Evolutionary conservation across 2,329 filamentous ascomycete species (phyloP).

Genomic region (Pyrenophora teres): DNA sequence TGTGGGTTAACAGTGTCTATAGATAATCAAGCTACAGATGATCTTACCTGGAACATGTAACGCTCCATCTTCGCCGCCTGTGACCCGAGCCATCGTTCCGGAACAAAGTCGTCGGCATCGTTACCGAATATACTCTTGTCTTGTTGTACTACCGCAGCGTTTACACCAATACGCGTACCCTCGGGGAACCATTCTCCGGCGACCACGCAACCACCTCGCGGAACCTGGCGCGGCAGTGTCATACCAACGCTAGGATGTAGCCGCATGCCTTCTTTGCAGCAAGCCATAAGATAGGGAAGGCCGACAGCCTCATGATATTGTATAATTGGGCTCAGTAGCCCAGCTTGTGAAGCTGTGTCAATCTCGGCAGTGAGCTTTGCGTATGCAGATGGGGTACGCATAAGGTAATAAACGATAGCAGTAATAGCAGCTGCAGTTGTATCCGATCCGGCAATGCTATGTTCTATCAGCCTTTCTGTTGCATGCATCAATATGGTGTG

Average conservation of each 20-base stretch:
- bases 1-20: neutral
- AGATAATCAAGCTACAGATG: too few species aligned
- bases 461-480: conserved; percentile 57
- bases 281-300: conserved; percentile 74
- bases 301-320: conserved; percentile 65
- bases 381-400: conserved; percentile 64
- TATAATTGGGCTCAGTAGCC: conserved; percentile 39
- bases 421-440: conserved; percentile 75
- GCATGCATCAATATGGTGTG: neutral
- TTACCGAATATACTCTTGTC: conserved; percentile 67
- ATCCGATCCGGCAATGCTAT: conserved; percentile 9
- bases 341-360: conserved; percentile 60
- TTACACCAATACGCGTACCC: conserved; percentile 73
- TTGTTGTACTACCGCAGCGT: conserved; percentile 73
- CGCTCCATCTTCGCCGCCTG: conserved; percentile 65
- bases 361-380: conserved; percentile 63
- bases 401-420: conserved; percentile 71
- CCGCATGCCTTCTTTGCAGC: conserved; percentile 76
- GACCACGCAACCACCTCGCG: conserved; percentile 65
- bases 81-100: conserved; percentile 66
- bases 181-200: conserved; percentile 65
- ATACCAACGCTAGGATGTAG: conserved; percentile 74
- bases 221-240: conserved; percentile 72
- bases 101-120: conserved; percentile 67
- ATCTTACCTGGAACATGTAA: conserved; percentile 28